A percentile compares a stretch with the other conserved stretches of the same genome.
These are phyloP conservation scores for Alloascoidea africana DNA, from an alignment of 805 yeast genomes.

Conservation along the genomic window DNA sequence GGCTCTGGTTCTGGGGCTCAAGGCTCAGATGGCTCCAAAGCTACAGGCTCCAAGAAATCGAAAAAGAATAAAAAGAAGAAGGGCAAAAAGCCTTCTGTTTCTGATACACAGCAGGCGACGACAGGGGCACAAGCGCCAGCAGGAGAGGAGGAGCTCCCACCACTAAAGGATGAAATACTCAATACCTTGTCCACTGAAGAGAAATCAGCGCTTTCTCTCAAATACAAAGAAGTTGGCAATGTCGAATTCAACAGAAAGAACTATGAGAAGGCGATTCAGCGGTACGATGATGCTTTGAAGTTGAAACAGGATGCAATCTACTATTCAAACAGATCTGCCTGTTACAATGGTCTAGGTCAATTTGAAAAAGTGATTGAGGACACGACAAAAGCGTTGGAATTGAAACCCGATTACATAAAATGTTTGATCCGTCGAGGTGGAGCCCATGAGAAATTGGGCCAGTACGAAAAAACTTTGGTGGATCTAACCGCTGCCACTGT, in stretches of 20 bases:
- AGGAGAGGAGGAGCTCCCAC: too few relatives aligned
- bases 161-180: conserved; percentile 18
- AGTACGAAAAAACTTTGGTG: conserved; percentile 72
- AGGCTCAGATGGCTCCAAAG: too few relatives aligned
- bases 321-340: conserved; percentile 93
- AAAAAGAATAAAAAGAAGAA: conserved; percentile 32
- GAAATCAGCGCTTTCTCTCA: conserved; percentile 29
- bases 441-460: conserved; percentile 72
- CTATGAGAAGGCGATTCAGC: conserved; percentile 61
- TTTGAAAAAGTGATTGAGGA: conserved; percentile 78
- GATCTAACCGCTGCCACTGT: conserved; percentile 85
- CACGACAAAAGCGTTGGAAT: conserved; percentile 69
- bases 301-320: conserved; percentile 75
- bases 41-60: conserved; percentile 12
- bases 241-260: conserved; percentile 54
- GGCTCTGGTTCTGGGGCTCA: too few relatives aligned
- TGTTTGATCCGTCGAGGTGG: conserved; percentile 88
- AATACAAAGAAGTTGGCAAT: conserved; percentile 86
- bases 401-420: conserved; percentile 84
- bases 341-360: conserved; percentile 70
- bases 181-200: conserved; percentile 11
- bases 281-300: conserved; percentile 63
- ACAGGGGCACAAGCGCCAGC: conserved; percentile 9
- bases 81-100: conserved; percentile 2
- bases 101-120: conserved; percentile 12